A percentile compares a stretch with the other conserved stretches of the same genome.
phyloP scores from a whole-genome alignment of 192 early-diverging fungal genomes.

The Podila epicladia region DNA sequence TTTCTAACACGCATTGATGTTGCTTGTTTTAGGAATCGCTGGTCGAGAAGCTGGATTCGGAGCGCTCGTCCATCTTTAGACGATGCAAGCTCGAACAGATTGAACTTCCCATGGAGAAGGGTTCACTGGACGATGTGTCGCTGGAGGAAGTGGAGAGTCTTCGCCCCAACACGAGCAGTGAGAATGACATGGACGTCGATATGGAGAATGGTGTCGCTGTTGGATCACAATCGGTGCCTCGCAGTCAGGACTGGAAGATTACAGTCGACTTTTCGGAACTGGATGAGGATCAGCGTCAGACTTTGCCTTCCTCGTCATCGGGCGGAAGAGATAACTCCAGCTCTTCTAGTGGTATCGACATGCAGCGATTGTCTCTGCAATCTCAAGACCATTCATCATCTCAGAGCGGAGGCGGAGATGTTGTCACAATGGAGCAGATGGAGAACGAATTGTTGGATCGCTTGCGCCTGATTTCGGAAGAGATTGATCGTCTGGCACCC shows the following conservation, averaged over 20 bases:
- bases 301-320: conserved; percentile 7
- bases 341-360: conserved; percentile 4
- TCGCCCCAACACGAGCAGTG: conserved; percentile 12
- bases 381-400: conserved; percentile 27
- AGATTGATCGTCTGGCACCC: conserved; percentile 90
- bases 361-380: conserved; percentile 27
- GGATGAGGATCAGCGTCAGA: conserved; percentile 57
- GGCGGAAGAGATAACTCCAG: too few relatives aligned
- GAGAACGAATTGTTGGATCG: conserved; percentile 75
- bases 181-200: conserved; percentile 63
- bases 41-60: conserved; percentile 82
- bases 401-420: conserved; percentile 27
- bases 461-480: conserved; percentile 62
- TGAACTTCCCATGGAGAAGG: conserved; percentile 79
- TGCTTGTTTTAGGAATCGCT: conserved; percentile 63
- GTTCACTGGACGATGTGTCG: conserved; percentile 79
- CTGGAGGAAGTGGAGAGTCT: conserved; percentile 71
- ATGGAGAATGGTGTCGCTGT: conserved; percentile 8
- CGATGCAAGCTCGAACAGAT: conserved; percentile 96
- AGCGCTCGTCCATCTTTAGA: conserved; percentile 82
- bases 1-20: background rate
- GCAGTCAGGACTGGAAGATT: conserved; percentile 61
- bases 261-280: conserved; percentile 69
- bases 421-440: conserved; percentile 55
- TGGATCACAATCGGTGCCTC: conserved; percentile 14